phyloP scores from a whole-genome alignment of 129 eudicot species.

The Centrapalus pauciflorus region DNA sequence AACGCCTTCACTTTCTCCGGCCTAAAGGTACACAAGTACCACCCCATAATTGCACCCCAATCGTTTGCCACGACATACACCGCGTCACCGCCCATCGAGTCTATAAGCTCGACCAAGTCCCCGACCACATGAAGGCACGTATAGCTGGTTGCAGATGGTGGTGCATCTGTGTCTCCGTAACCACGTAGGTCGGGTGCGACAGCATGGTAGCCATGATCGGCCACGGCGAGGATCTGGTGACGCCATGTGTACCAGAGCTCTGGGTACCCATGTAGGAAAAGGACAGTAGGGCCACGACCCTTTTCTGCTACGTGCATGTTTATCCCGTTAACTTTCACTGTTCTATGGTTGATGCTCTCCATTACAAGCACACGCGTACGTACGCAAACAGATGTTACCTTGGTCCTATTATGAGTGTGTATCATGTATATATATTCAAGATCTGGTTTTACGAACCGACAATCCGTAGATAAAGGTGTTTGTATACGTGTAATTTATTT shows the following conservation, averaged over 20 bases:
- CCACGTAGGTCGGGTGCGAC: constrained; percentile 85
- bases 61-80: constrained; percentile 68
- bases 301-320: constrained; percentile 64
- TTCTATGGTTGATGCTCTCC: constrained; percentile 52
- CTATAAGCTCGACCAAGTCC: constrained; percentile 50
- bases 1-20: constrained; percentile 72
- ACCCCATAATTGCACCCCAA: constrained; percentile 72
- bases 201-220: constrained; percentile 64
- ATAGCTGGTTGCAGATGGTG: constrained; percentile 34
- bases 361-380: constrained; percentile 2
- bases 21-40: constrained; percentile 69
- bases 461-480: too few relatives aligned
- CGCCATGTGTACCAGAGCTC: constrained; percentile 93
- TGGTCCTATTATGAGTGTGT: too few relatives aligned
- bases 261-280: constrained; percentile 74
- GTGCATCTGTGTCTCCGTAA: constrained; percentile 68
- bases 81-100: constrained; percentile 33
- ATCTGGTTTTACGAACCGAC: too few relatives aligned
- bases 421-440: too few relatives aligned
- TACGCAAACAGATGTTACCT: too few relatives aligned
- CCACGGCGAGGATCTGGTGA: constrained; percentile 59
- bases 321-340: constrained; percentile 39
- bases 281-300: constrained; percentile 62
- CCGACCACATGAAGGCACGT: constrained; percentile 47
- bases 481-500: too few relatives aligned